phyloP scores from a whole-genome alignment of 768 basidiomycete species.

The Lactarius indigo region DNA sequence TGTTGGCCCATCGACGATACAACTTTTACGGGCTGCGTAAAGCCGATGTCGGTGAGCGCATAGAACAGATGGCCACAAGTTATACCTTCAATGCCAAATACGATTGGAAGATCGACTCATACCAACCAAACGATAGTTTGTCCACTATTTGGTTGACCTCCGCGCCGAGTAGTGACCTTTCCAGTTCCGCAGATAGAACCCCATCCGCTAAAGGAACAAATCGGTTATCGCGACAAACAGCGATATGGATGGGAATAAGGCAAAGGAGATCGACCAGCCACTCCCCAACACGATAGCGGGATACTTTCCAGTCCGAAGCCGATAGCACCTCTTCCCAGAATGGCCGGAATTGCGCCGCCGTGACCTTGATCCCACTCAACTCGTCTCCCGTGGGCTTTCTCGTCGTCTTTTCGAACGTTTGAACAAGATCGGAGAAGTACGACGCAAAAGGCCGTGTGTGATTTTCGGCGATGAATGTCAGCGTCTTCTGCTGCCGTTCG shows the following conservation, averaged over 20 bases:
- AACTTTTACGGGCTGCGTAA: conserved; percentile 51
- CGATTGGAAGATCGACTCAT: conserved; percentile 59
- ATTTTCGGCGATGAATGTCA: conserved; percentile 44
- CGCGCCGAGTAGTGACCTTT: conserved; percentile 54
- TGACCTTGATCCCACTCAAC: conserved; percentile 38
- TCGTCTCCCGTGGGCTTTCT: conserved; percentile 49
- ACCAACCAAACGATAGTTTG: conserved; percentile 57
- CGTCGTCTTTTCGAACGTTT: conserved; percentile 44
- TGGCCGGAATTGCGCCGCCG: conserved; percentile 31
- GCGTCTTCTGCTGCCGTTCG: conserved; percentile 32
- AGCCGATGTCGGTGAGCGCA: not conserved
- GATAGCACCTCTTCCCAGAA: conserved; percentile 25
- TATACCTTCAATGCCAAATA: conserved; percentile 55
- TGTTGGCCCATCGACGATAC: conserved; percentile 70
- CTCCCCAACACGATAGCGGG: conserved; percentile 48
- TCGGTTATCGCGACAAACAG: conserved; percentile 38
- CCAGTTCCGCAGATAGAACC: conserved; percentile 32
- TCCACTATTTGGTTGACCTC: conserved; percentile 60
- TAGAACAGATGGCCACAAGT: not conserved
- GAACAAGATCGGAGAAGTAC: conserved; percentile 46
- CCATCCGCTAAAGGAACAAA: conserved; percentile 9
- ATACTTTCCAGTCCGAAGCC: conserved; percentile 28
- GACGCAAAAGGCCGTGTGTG: conserved; percentile 35
- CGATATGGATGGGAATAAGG: conserved; percentile 62
- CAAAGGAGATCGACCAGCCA: conserved; percentile 61